These are phyloP conservation scores for Wallacemonas sp. DNA, from an alignment of 208 protist species.

Conservation along the genomic window DNA sequence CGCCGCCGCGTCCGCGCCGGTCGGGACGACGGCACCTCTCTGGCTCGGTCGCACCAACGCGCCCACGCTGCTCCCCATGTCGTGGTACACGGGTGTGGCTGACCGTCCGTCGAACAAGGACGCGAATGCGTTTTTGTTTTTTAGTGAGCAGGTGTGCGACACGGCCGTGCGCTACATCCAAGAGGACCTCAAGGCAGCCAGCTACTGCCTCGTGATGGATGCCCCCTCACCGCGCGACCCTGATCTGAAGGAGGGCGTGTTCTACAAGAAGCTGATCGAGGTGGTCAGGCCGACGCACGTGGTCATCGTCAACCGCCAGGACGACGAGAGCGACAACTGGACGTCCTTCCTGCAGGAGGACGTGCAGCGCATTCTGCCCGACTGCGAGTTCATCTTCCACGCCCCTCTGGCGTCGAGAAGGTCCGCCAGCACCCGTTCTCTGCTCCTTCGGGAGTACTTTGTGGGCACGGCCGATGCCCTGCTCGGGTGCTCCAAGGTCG, in stretches of 20 bases:
- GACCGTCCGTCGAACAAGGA: conserved; percentile 36
- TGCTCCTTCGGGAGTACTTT: conserved; percentile 70
- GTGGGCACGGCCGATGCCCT: conserved; percentile 43
- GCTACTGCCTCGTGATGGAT: conserved; percentile 64
- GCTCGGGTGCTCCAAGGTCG: conserved; percentile 77
- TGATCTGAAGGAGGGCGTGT: conserved; percentile 62
- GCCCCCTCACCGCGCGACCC: conserved; percentile 49
- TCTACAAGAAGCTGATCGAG: conserved; percentile 75
- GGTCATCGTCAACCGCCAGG: conserved; percentile 57
- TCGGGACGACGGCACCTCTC: conserved; percentile 26
- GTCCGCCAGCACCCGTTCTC: conserved; percentile 21
- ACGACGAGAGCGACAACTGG: conserved; percentile 50
- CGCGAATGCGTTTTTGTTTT: conserved; percentile 47
- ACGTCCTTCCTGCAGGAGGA: conserved; percentile 75
- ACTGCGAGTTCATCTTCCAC: conserved; percentile 64
- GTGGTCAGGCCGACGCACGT: conserved; percentile 76
- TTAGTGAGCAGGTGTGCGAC: conserved; percentile 65
- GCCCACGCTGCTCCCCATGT: conserved; percentile 52
- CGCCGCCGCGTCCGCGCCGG: conserved; percentile 7
- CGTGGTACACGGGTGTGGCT: conserved; percentile 56
- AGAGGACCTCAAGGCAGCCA: conserved; percentile 31
- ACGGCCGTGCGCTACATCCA: conserved; percentile 41
- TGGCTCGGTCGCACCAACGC: conserved; percentile 50
- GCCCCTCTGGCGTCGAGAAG: conserved; percentile 33
- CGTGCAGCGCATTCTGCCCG: conserved; percentile 67